phyloP scores from a whole-genome alignment of 441 rosid genomes.

The Dalechampia spathulata region DNA sequence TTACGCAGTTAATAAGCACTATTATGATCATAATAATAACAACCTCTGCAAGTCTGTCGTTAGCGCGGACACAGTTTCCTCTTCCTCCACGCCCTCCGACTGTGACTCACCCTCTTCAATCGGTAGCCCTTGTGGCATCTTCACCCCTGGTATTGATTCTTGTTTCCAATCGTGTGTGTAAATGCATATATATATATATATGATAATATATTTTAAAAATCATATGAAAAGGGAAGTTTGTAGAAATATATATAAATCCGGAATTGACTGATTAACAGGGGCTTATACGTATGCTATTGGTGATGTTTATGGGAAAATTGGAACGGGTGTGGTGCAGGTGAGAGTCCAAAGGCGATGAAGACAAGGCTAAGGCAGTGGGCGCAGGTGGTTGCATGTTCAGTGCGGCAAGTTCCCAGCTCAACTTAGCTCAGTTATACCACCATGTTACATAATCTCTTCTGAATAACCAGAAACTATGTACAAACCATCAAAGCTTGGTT shows the following conservation, averaged over 20 bases:
- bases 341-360: conserved; percentile 66
- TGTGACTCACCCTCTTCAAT: conserved; percentile 35
- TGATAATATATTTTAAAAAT: no score
- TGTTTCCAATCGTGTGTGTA: no score
- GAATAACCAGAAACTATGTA: no score
- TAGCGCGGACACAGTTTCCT: conserved; percentile 34
- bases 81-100: conserved; percentile 45
- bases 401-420: conserved; percentile 49
- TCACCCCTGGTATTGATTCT: conserved; percentile 68
- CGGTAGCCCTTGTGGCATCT: conserved; percentile 33
- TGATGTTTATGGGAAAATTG: conserved; percentile 16
- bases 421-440: no score
- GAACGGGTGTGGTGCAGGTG: conserved; percentile 48
- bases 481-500: no score
- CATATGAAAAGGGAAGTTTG: no score
- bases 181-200: no score
- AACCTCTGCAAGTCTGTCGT: conserved; percentile 36
- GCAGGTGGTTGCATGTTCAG: conserved; percentile 84
- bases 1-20: conserved; percentile 65
- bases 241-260: no score
- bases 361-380: conserved; percentile 81
- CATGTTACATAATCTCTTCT: no score
- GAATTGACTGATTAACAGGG: no score
- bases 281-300: no score
- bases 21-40: conserved; percentile 26